Conservation (phyloP, 495 filamentous ascomycete genomes). For the Thermochaetoides thermophila region DNA sequence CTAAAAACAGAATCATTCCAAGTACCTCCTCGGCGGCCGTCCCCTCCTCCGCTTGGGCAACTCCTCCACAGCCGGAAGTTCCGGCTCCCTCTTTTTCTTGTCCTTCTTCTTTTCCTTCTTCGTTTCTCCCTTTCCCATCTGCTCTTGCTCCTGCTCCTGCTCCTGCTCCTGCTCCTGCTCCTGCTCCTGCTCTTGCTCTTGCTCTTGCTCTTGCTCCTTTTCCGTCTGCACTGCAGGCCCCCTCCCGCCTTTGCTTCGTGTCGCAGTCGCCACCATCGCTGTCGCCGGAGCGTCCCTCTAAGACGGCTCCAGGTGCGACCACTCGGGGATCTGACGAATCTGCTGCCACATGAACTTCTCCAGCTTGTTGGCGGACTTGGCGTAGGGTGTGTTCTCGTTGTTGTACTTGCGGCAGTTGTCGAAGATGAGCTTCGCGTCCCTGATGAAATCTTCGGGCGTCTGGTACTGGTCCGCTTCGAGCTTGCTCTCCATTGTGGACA, state of each 20-base stretch:
- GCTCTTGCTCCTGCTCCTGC: no score
- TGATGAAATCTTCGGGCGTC: conserved; percentile 84
- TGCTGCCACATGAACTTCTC: conserved; percentile 96
- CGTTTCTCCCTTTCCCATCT: no score
- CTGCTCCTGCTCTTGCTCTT: no score
- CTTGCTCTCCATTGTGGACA: conserved; percentile 90
- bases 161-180: no score
- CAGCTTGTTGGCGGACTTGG: conserved; percentile 86
- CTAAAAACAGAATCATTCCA: no score
- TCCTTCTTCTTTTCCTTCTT: no score
- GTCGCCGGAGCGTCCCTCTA: conserved; percentile 11
- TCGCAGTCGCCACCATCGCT: no score
- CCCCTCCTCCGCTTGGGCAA: no score
- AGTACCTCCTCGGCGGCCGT: no score
- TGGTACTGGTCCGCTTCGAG: conserved; percentile 87
- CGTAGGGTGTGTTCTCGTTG: conserved; percentile 87
- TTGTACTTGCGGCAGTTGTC: conserved; percentile 94
- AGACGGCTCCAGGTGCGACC: conserved; percentile 50
- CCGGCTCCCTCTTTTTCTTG: no score
- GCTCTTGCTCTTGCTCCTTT: neutral
- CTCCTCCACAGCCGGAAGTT: no score
- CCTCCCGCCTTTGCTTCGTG: no score
- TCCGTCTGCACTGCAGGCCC: neutral
- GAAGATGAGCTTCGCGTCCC: conserved; percentile 81
- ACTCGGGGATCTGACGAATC: conserved; percentile 87